Percentiles rank a stretch among this genome's conserved stretches.
phyloP scores from a whole-genome alignment of 2,329 filamentous ascomycete genomes.

The Pseudogymnoascus sp. region DNA sequence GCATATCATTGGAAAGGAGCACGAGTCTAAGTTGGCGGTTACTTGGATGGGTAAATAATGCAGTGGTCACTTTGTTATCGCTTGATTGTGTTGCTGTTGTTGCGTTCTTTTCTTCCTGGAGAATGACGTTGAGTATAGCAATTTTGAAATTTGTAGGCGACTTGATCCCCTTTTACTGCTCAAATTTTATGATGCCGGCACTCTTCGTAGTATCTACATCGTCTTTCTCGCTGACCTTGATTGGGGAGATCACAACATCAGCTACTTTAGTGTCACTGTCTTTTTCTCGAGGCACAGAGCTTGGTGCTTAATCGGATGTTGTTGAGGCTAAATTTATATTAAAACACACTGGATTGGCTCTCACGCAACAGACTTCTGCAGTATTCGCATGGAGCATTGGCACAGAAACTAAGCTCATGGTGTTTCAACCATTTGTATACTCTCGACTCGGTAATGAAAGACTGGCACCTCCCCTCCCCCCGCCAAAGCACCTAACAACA shows the following conservation, averaged over 20 bases:
- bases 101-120: neutral
- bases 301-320: neutral
- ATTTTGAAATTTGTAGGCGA: neutral
- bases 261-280: neutral
- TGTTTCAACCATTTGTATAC: neutral
- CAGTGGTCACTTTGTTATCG: neutral
- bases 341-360: neutral
- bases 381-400: neutral
- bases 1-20: conserved; percentile 13
- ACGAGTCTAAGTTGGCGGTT: conserved; percentile 12
- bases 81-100: neutral
- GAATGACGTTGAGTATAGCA: neutral
- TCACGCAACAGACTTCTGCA: neutral
- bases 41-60: conserved; percentile 16
- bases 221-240: neutral
- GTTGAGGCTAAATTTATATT: neutral
- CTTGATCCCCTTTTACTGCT: neutral
- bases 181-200: neutral
- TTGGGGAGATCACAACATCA: neutral
- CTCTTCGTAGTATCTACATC: neutral
- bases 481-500: neutral
- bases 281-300: neutral
- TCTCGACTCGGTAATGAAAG: neutral
- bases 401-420: neutral
- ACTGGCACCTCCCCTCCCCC: neutral